phyloP scores from a whole-genome alignment of 768 basidiomycete species.

The Neoboletus subvelutipes region DNA sequence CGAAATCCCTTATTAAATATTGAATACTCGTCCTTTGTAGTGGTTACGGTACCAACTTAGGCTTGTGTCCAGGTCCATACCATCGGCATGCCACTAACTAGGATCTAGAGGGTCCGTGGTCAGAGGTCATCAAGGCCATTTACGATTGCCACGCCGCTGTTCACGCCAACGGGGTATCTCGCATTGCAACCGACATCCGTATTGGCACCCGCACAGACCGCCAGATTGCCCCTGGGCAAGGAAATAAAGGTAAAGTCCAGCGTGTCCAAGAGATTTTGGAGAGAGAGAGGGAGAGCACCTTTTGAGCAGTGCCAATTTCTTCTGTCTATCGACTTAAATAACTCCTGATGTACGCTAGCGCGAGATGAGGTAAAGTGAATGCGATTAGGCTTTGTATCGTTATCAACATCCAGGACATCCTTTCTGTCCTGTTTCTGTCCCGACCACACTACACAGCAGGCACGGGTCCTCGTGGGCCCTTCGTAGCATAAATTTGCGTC shows the following conservation, averaged over 20 bases:
- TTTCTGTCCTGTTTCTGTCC: neutral
- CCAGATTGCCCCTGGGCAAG: slow-evolving; percentile 57
- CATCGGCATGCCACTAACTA: neutral
- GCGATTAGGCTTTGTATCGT: neutral
- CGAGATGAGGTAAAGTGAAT: neutral
- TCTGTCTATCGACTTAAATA: neutral
- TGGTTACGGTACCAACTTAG: slow-evolving; percentile 91
- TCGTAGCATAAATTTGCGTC: slow-evolving; percentile 80
- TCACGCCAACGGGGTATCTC: slow-evolving; percentile 70
- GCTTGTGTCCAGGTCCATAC: slow-evolving; percentile 33
- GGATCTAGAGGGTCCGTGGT: slow-evolving; percentile 75
- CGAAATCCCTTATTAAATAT: slow-evolving; percentile 35
- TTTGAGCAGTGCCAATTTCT: slow-evolving; percentile 1
- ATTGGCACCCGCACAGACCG: slow-evolving; percentile 88
- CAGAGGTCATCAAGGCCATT: slow-evolving; percentile 79
- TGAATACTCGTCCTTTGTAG: slow-evolving; percentile 37
- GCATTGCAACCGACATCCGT: slow-evolving; percentile 89
- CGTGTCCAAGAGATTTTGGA: slow-evolving; percentile 80
- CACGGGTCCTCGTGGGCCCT: slow-evolving; percentile 44
- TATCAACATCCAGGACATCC: neutral
- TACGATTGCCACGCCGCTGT: slow-evolving; percentile 89
- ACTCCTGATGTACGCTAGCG: neutral
- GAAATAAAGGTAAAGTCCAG: slow-evolving; percentile 76
- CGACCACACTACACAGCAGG: slow-evolving; percentile 39
- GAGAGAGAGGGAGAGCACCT: slow-evolving; percentile 19